A percentile compares a stretch with the other conserved stretches of the same genome.
phyloP scores from a whole-genome alignment of 441 rosid species.

The Croton setiger region DNA sequence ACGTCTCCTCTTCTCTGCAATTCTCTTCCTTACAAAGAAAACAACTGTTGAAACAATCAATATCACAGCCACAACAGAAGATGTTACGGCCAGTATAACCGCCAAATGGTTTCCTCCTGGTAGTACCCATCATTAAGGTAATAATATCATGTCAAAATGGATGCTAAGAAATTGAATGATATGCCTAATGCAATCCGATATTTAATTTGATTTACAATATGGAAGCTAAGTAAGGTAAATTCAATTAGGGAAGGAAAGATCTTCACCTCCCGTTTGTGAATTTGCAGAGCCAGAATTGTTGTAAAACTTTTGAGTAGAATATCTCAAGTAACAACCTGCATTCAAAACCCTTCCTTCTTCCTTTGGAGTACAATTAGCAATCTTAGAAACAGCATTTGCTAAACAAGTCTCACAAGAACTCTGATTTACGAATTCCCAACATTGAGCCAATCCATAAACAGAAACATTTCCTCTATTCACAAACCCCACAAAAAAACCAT shows the following conservation, averaged over 20 bases:
- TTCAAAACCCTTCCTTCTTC: constrained; percentile 70
- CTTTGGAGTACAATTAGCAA: constrained; percentile 48
- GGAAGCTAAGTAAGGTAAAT: not conserved
- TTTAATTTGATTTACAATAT: not conserved
- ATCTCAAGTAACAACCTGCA: constrained; percentile 79
- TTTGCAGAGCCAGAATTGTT: constrained; percentile 42
- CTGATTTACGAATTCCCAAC: constrained; percentile 57
- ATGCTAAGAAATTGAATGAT: too few relatives aligned
- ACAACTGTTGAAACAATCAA: constrained; percentile 34
- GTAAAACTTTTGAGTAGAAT: constrained; percentile 58
- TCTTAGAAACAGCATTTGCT: constrained; percentile 36
- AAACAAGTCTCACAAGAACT: constrained; percentile 62
- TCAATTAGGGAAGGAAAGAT: not conserved
- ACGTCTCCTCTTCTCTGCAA: constrained; percentile 48
- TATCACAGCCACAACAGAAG: constrained; percentile 44
- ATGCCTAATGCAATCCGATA: not conserved
- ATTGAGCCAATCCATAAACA: constrained; percentile 87
- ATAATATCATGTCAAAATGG: not conserved
- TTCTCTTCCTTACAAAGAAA: constrained; percentile 42
- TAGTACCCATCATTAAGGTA: constrained; percentile 10
- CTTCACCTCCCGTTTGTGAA: constrained; percentile 34
- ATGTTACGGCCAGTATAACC: constrained; percentile 45
- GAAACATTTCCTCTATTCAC: constrained; percentile 47
- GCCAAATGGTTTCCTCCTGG: constrained; percentile 45
- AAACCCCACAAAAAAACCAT: constrained; percentile 59